Evolutionary conservation across 2,329 filamentous ascomycete genomes (phyloP), one percentile per base, ranked within the genome.

Genomic region (Fusarium chlamydosporum): DNA sequence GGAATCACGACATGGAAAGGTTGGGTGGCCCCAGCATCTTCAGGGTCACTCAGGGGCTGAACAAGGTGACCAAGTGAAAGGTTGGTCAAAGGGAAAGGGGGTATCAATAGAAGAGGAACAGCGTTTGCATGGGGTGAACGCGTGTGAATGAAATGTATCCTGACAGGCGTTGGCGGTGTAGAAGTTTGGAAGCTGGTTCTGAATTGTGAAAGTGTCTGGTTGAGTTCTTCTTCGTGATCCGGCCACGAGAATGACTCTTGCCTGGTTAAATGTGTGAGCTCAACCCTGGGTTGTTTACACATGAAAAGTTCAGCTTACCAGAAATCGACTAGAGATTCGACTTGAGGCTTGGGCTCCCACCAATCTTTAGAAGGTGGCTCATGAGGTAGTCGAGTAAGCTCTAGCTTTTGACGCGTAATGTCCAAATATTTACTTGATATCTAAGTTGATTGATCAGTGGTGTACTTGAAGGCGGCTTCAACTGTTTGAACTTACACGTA

Each of bases 1-100:
- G 90, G 89, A 20, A 87, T 86, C 20, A 92, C 84, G n/a, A 92
- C 74, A 72, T 92, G 87, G 71, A 92, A 92, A 1, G 88, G 82
- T 61, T 86, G 85, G 18, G 78, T 72, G 41, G 73, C 70, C 55
- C 76, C 71, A 69, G 78, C 75, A 76, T 83, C 80, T 11, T 84
- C 78, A 3, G 88, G 87, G 23, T 87, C 80, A 5, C 84, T 85
- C 42, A 91, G 80, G 6, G 81, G 79, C 31, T 83, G 79, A 53
- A 90, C 80, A 57, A 91, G 80, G 31, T 88, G 85, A 10, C 81
- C 79, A 18, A 90, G 79, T 6, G 88, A 86, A 37, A 91, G 78
- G 69, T 90, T 90, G 16, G 88, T 87, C 41, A 89, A 84, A 2
- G 90, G 89, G 73, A 91, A 92, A 4, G 86, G 85, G 48, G 90